Evolutionary conservation across 2,329 filamentous ascomycete species (phyloP), one percentile per base, ranked within the genome.

Genomic region (Fusarium burgessii): DNA sequence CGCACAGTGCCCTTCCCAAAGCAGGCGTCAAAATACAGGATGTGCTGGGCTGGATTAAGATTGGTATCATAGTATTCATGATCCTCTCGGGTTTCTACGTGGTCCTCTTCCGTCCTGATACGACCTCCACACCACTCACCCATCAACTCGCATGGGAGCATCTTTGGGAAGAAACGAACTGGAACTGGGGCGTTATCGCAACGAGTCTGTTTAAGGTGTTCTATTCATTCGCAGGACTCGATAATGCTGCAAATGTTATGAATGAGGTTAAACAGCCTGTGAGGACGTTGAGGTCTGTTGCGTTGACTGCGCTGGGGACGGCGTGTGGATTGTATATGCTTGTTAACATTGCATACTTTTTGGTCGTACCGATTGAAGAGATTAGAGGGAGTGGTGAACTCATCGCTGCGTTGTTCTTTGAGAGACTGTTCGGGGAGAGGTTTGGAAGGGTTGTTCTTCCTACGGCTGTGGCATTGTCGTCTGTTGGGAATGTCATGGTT

Each of bases 401-500:
- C 4, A 88, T 93, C 40, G 90, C 90, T 0, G 90, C 90, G 0
- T 79, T 93, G 1, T 91, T 92, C 70, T 92, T 93, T 70, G 85
- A 91, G 67, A 82, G 84, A 11, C 81, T 90, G 0, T 92, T 93
- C 77, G 91, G 91, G 0, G 78, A 82, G 4, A 82, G 82, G 1
- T 74, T 91, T 13, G 91, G 90, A 0, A 84, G 85, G 36, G 83
- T 82, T 3, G 79, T 92, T 3, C 80, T 93, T 5, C 89, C 90
- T 0, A 78, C 92, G 12, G 87, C 89, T 1, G 89, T 93, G 36
- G 91, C 91, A 0, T 80, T 92, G 27, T 92, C 90, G 2, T 90
- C 90, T 0, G 87, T 85, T 4, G 92, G 91, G 0, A 93, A 93
- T 76, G 91, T 93, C 17, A 90, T 93, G 86, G 90, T 92, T 0